phyloP scores from a whole-genome alignment of 139 green algal genomes.

The Zygnema cylindricum region DNA sequence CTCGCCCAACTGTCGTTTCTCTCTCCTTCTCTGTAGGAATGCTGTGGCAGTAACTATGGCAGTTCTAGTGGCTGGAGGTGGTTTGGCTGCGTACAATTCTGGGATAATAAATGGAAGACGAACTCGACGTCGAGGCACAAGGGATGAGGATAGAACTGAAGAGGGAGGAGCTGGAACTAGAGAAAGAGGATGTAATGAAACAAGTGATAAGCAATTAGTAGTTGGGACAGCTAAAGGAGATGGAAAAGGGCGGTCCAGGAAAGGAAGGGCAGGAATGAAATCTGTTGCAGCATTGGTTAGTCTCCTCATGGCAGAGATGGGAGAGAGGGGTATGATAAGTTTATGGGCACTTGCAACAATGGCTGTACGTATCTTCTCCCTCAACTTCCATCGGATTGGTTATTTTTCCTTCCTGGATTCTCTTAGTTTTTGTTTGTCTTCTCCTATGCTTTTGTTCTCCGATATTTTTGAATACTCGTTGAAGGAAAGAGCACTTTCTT shows the following conservation, averaged over 20 bases:
- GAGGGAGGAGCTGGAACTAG: neutral
- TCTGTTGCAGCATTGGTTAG: neutral
- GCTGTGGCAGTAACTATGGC: neutral
- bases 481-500: neutral
- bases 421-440: neutral
- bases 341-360: neutral
- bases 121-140: neutral
- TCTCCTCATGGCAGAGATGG: neutral
- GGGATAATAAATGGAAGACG: neutral
- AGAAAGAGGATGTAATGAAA: neutral
- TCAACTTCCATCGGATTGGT: neutral
- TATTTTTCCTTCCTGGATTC: neutral
- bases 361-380: neutral
- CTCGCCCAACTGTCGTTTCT: neutral
- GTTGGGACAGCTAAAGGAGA: neutral
- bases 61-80: neutral
- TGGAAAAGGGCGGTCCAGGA: neutral
- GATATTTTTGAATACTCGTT: neutral
- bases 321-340: neutral
- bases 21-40: neutral
- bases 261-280: neutral
- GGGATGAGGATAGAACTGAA: neutral
- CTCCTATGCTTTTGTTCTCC: neutral
- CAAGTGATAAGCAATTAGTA: neutral
- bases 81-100: neutral